These are phyloP conservation scores for Leccinum pachyderme DNA, from an alignment of 1,284 basidiomycete species.

Conservation along the genomic window DNA sequence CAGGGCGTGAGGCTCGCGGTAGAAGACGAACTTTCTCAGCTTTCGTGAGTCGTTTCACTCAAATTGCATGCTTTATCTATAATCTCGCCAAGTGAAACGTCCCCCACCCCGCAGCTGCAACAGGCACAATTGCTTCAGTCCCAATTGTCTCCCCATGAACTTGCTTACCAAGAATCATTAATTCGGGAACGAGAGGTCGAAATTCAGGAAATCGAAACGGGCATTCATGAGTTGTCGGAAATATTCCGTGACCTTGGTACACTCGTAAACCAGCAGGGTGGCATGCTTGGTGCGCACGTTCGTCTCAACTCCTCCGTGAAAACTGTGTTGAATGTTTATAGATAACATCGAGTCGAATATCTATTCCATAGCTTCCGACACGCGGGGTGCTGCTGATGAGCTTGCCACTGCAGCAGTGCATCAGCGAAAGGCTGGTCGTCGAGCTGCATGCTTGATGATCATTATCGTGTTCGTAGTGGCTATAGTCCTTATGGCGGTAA, in stretches of 20 bases:
- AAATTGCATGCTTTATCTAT: constrained; percentile 6
- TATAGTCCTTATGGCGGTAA: constrained; percentile 90
- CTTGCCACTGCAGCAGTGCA: constrained; percentile 90
- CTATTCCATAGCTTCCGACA: constrained; percentile 82
- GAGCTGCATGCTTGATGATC: constrained; percentile 88
- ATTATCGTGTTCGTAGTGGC: constrained; percentile 84
- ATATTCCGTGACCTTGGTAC: constrained; percentile 97
- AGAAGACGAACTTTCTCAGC: constrained; percentile 55
- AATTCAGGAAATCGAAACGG: constrained; percentile 95
- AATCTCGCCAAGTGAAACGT: constrained; percentile 36
- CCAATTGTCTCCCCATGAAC: constrained; percentile 83
- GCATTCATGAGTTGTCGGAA: constrained; percentile 95
- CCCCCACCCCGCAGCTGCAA: constrained; percentile 49
- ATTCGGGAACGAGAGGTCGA: constrained; percentile 95
- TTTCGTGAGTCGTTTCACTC: constrained; percentile 26
- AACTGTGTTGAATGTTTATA: constrained; percentile 32
- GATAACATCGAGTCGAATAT: constrained; percentile 98
- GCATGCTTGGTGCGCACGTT: constrained; percentile 80
- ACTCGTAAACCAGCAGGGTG: constrained; percentile 92
- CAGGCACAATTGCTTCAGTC: constrained; percentile 72
- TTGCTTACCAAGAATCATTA: constrained; percentile 94
- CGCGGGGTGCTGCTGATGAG: constrained; percentile 83
- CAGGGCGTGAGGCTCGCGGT: constrained; percentile 77
- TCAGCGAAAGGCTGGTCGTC: constrained; percentile 89
- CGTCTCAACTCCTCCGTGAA: neutral